A percentile compares a stretch with the other conserved stretches of the same genome.
Evolutionary conservation across 139 green algal species (phyloP).

Genomic region (Closterium sp.): DNA sequence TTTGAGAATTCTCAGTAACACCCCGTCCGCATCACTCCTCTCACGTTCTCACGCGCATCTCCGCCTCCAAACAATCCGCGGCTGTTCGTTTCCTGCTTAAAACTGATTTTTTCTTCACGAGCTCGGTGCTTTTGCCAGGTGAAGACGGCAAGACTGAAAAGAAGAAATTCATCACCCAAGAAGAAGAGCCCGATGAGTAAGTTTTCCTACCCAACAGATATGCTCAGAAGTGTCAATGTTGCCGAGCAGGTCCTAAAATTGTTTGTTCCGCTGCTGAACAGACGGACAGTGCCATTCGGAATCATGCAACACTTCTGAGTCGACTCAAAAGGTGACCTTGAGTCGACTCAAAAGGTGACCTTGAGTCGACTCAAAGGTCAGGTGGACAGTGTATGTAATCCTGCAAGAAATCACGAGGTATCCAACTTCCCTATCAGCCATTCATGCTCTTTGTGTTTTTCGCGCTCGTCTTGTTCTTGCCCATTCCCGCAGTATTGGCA

Average conservation of each 20-base stretch:
- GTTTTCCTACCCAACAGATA: neutral
- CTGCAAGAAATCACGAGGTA: too few species aligned
- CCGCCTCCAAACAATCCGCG: neutral
- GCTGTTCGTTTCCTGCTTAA: neutral
- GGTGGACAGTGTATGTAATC: too few species aligned
- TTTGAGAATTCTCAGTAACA: neutral
- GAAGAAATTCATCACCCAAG: constrained; percentile 15
- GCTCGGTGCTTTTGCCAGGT: neutral
- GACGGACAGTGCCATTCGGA: too few species aligned
- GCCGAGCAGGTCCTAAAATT: too few species aligned
- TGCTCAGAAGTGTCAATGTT: too few species aligned
- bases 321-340: too few species aligned
- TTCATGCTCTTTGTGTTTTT: neutral
- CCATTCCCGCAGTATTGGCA: constrained; percentile 24
- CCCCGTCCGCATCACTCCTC: too few species aligned
- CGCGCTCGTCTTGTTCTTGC: too few species aligned
- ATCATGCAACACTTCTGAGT: too few species aligned
- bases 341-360: too few species aligned
- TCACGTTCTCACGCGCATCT: neutral
- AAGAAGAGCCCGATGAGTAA: constrained; percentile 13
- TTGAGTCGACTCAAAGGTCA: too few species aligned
- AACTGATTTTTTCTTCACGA: neutral
- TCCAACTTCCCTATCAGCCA: too few species aligned
- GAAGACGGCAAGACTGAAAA: constrained; percentile 3
- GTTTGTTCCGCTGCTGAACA: neutral